Evolutionary conservation across 805 yeast species (phyloP).

Genomic region (Zygotorulaspora chibaensis): DNA sequence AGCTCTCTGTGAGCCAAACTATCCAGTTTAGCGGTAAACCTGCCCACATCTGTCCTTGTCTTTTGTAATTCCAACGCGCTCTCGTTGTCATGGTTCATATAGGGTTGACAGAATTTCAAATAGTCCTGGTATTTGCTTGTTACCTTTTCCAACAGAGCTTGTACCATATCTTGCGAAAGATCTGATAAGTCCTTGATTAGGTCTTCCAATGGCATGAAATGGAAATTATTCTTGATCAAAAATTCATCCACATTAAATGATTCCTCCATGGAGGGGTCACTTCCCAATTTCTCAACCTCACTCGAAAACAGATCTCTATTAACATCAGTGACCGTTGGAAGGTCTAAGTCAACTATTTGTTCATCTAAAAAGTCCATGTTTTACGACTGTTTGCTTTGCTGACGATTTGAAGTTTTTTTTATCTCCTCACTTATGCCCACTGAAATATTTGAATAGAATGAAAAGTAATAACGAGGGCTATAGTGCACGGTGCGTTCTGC

Average conservation of each 20-base stretch:
- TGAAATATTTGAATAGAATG: too few species aligned
- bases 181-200: conserved; percentile 25
- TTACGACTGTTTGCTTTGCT: background rate
- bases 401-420: too few species aligned
- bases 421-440: too few species aligned
- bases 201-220: conserved; percentile 31
- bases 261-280: conserved; percentile 2
- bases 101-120: conserved; percentile 25
- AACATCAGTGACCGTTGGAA: conserved; percentile 29
- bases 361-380: conserved; percentile 26
- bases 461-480: too few species aligned
- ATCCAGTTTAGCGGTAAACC: conserved; percentile 21
- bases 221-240: conserved; percentile 31
- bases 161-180: conserved; percentile 25
- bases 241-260: conserved; percentile 28
- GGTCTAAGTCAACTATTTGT: conserved; percentile 21
- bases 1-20: conserved; percentile 22
- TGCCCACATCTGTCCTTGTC: conserved; percentile 21
- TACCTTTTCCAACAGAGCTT: conserved; percentile 26
- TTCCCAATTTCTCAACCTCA: conserved; percentile 17
- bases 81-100: conserved; percentile 20
- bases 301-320: conserved; percentile 26
- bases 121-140: conserved; percentile 27
- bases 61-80: conserved; percentile 22
- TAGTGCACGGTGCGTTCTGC: too few species aligned